Conservation (phyloP, 352 stramenopile species). For the Globisporangium spiculum region DNA sequence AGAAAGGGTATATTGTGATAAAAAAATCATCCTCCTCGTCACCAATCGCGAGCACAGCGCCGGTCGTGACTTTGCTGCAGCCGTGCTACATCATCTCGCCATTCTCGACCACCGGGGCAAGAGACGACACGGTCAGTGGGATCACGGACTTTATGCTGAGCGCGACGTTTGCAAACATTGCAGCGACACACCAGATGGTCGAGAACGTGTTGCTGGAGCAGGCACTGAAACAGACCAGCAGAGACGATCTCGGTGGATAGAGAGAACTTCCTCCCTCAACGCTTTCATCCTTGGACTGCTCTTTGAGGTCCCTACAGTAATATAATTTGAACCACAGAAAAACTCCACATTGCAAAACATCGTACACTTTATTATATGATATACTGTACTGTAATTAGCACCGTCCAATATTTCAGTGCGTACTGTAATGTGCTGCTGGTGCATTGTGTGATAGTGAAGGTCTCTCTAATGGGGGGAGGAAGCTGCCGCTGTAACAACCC, state of each 20-base stretch:
- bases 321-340: too few relatives aligned
- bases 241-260: background rate
- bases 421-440: too few relatives aligned
- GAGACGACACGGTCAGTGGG: constrained; percentile 10
- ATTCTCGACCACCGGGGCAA: background rate
- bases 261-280: too few relatives aligned
- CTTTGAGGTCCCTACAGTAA: too few relatives aligned
- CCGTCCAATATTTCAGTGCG: too few relatives aligned
- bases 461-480: too few relatives aligned
- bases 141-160: constrained; percentile 28
- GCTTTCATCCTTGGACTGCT: too few relatives aligned
- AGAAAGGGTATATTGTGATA: constrained; percentile 42
- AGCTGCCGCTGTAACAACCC: background rate
- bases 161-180: constrained; percentile 20
- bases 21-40: constrained; percentile 7
- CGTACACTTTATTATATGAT: too few relatives aligned
- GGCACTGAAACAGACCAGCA: background rate
- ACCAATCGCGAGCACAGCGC: background rate
- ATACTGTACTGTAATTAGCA: too few relatives aligned
- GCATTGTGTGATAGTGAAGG: too few relatives aligned
- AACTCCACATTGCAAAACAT: too few relatives aligned
- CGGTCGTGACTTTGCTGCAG: constrained; percentile 16
- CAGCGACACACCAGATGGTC: constrained; percentile 22
- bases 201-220: constrained; percentile 25
- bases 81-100: constrained; percentile 26